Evolutionary conservation across 345 rosid species (phyloP).

Genomic region (Moricandia arvensis): DNA sequence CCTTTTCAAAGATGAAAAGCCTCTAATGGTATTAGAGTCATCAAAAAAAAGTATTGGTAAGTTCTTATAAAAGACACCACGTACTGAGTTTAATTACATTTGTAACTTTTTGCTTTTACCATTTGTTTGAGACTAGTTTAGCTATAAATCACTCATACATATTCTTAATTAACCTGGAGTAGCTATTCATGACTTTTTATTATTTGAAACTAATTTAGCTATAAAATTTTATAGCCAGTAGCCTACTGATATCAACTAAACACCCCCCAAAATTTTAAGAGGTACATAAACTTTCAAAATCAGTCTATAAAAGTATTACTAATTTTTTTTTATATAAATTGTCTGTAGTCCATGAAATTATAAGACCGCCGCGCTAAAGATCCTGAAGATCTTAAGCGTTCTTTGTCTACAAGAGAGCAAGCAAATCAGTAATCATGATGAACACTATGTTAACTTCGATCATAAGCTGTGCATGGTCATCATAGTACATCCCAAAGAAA

Average conservation of each 20-base stretch:
- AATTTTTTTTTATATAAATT: too few species aligned
- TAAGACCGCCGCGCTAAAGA: too few species aligned
- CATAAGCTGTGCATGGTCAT: slow-evolving; percentile 3
- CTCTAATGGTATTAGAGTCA: background rate
- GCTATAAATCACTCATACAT: background rate
- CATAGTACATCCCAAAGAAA: background rate
- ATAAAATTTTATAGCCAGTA: too few species aligned
- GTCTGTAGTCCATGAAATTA: background rate
- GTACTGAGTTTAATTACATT: background rate
- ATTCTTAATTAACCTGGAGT: background rate
- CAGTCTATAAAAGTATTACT: too few species aligned
- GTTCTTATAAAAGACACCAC: background rate
- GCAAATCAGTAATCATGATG: background rate
- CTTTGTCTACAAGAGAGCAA: background rate
- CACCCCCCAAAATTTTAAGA: too few species aligned
- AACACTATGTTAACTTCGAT: background rate
- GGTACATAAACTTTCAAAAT: too few species aligned
- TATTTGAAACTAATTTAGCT: background rate
- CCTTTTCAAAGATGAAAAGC: too few species aligned
- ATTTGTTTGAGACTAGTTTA: background rate
- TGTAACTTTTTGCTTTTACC: background rate
- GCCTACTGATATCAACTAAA: too few species aligned
- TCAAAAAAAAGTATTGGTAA: background rate
- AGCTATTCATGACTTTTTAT: background rate
- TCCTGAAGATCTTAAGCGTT: background rate